phyloP scores from a whole-genome alignment of 192 early-diverging fungal genomes.

The Umbelopsis sp. region DNA sequence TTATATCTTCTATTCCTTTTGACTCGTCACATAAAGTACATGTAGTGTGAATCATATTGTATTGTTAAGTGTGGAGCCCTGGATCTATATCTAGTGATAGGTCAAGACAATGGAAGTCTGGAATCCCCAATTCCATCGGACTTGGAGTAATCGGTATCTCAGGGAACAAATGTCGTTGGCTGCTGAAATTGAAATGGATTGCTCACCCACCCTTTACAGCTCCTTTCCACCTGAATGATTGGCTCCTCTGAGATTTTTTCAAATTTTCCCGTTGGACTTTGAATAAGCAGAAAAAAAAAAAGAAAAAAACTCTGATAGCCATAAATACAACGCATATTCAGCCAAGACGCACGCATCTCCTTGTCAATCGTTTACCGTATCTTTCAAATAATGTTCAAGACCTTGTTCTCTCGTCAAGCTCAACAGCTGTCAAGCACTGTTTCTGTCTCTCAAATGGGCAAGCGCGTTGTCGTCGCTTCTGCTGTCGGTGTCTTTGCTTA shows the following conservation, averaged over 20 bases:
- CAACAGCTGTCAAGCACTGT: constrained; percentile 8
- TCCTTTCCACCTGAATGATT: background rate
- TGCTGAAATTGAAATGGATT: background rate
- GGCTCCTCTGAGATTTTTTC: background rate
- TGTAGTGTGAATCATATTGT: background rate
- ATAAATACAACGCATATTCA: background rate
- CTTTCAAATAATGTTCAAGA: background rate
- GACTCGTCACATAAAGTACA: background rate
- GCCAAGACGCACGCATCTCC: background rate
- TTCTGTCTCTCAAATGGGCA: constrained; percentile 4
- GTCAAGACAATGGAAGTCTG: background rate
- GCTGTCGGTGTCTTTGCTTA: constrained; percentile 16
- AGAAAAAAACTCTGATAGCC: background rate
- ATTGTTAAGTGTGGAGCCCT: background rate
- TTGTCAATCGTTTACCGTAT: background rate
- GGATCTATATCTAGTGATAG: no score
- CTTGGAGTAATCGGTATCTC: constrained; percentile 4
- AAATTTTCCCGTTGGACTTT: constrained; percentile 7
- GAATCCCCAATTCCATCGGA: background rate
- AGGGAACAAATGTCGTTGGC: background rate
- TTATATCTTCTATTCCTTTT: no score
- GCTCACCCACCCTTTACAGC: background rate
- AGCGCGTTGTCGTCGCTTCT: constrained; percentile 5
- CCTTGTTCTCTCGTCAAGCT: constrained; percentile 12
- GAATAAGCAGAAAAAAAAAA: background rate